A percentile compares a stretch with the other conserved stretches of the same genome.
These are phyloP conservation scores for Hygrophorus russula DNA, from an alignment of 768 basidiomycete species.

Conservation along the genomic window DNA sequence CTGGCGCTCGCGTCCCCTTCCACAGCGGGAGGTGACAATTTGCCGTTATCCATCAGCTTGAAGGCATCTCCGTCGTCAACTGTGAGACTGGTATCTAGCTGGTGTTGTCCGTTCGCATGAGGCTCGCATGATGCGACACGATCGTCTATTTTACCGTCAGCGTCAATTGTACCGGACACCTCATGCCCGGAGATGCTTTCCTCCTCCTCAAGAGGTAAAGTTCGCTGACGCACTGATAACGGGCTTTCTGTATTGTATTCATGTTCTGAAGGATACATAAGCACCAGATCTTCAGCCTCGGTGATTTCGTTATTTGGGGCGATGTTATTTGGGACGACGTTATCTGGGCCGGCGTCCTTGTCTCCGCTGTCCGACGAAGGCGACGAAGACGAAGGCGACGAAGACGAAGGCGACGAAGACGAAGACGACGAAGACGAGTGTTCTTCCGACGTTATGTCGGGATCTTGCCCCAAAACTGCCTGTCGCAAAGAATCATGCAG, in stretches of 20 bases:
- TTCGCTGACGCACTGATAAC: neutral
- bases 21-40: constrained; percentile 12
- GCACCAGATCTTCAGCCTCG: constrained; percentile 4
- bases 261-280: constrained; percentile 15
- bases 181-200: neutral
- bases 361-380: constrained; percentile 14
- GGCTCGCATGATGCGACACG: too few relatives aligned
- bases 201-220: neutral
- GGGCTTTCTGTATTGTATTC: neutral
- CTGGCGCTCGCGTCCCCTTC: neutral
- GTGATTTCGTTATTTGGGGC: neutral
- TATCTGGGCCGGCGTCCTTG: constrained; percentile 7
- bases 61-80: constrained; percentile 17
- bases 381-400: too few relatives aligned
- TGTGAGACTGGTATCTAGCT: too few relatives aligned
- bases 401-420: constrained; percentile 23
- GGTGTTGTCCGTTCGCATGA: too few relatives aligned
- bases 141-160: too few relatives aligned
- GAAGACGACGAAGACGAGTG: constrained; percentile 22
- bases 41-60: constrained; percentile 18
- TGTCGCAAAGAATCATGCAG: neutral
- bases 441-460: constrained; percentile 16
- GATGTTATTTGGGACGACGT: too few relatives aligned
- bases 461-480: constrained; percentile 4
- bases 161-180: too few relatives aligned